phyloP scores from a whole-genome alignment of 2,329 filamentous ascomycete species.

The Pseudogymnoascus sp. region DNA sequence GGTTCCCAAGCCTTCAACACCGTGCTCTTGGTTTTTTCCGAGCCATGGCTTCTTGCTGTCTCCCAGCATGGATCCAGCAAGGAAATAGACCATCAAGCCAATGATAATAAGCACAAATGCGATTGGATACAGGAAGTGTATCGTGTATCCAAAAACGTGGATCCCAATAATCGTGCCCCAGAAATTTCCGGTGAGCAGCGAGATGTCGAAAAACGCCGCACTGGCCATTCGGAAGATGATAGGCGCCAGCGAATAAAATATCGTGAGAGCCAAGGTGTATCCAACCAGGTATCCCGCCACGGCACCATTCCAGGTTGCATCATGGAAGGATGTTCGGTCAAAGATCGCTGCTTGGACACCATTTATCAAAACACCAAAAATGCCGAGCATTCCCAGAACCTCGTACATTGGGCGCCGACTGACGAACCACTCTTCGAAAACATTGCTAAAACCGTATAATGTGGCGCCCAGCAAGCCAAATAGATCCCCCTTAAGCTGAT shows the following conservation, averaged over 20 bases:
- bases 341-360: conserved; percentile 87
- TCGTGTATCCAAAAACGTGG: conserved; percentile 66
- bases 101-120: conserved; percentile 89
- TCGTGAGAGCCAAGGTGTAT: conserved; percentile 71
- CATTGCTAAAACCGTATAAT: conserved; percentile 84
- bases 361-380: conserved; percentile 86
- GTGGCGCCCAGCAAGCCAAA: conserved; percentile 85
- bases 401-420: conserved; percentile 81
- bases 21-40: conserved; percentile 73
- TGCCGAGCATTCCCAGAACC: conserved; percentile 81
- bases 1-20: conserved; percentile 73
- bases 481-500: conserved; percentile 82
- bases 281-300: conserved; percentile 80
- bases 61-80: conserved; percentile 71
- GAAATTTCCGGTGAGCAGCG: conserved; percentile 86
- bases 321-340: conserved; percentile 64
- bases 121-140: conserved; percentile 91
- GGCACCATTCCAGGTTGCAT: conserved; percentile 54
- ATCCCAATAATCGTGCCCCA: conserved; percentile 94
- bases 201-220: conserved; percentile 95
- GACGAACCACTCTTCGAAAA: conserved; percentile 91
- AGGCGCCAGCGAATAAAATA: conserved; percentile 86
- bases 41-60: conserved; percentile 95
- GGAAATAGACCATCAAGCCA: conserved; percentile 79
- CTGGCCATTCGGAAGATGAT: conserved; percentile 81